These are phyloP conservation scores for Psilocybe azurescens DNA, from an alignment of 768 basidiomycete species.

Conservation along the genomic window DNA sequence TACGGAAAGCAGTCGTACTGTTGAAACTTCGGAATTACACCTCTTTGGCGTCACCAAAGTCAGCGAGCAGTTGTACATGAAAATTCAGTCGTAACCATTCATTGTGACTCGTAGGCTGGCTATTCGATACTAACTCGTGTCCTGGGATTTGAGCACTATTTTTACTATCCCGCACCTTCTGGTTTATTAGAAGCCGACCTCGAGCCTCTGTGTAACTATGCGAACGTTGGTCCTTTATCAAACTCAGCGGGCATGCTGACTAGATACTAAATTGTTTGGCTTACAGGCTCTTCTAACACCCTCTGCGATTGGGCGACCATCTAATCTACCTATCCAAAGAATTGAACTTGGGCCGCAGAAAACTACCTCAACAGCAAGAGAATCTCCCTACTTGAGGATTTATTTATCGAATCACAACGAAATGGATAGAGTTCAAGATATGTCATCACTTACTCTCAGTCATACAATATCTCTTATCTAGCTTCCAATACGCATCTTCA, in stretches of 20 bases:
- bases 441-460: slow-evolving; percentile 39
- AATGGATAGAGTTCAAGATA: slow-evolving; percentile 84
- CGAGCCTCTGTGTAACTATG: slow-evolving; percentile 57
- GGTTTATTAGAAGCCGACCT: slow-evolving; percentile 74
- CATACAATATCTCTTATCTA: slow-evolving; percentile 13
- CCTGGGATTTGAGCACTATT: slow-evolving; percentile 85
- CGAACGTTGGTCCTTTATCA: slow-evolving; percentile 65
- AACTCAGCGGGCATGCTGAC: not conserved
- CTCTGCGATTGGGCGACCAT: not conserved
- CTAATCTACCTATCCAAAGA: slow-evolving; percentile 40
- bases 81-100: not conserved
- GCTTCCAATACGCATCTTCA: slow-evolving; percentile 54
- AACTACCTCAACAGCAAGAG: slow-evolving; percentile 79
- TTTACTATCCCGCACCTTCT: slow-evolving; percentile 84
- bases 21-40: slow-evolving; percentile 22
- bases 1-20: slow-evolving; percentile 15
- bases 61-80: not conserved
- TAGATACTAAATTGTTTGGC: not conserved
- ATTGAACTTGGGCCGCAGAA: slow-evolving; percentile 65
- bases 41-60: slow-evolving; percentile 35
- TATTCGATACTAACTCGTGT: slow-evolving; percentile 88
- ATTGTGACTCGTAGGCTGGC: slow-evolving; percentile 54
- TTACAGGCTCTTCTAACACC: slow-evolving; percentile 5
- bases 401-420: slow-evolving; percentile 68
- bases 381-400: slow-evolving; percentile 79